Base-by-base conservation (phyloP, 2,329 filamentous ascomycete species). In the Colletotrichum sp. region DNA sequence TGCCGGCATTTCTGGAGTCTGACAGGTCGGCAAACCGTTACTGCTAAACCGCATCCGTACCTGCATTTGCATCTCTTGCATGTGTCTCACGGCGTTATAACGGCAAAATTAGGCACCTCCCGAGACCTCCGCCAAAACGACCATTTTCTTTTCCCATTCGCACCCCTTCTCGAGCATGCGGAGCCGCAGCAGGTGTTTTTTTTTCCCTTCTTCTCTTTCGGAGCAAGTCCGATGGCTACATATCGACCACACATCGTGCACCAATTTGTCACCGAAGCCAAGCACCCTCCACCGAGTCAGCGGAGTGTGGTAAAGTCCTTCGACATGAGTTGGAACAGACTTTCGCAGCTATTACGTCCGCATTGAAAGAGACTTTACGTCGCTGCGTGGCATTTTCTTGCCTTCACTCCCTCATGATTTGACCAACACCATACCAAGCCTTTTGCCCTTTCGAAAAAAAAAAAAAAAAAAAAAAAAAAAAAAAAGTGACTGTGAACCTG, bases 91-190 rank as follows among this genome's bases (percentile, higher is more conserved):
- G 62, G 69, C 62, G 55, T 68, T 64, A 68, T 48, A 34, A 32
- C 73, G 73, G 69, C 62, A 73, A 66, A 71, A 64, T 64, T 61
- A 67, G 62, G 73, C 64, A 36, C 32, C 39, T 72, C 62, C 69
- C 62, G 69, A 72, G 39, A 75, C 69, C 30, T 55, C 43, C 71
- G 32, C 28, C 15, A 2, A 18, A 52, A 13, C 28, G 22, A 18
- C 4, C 10, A 9, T 60, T 60, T 32, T 60, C 16, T 43, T 55
- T 56, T n/a, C 25, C 16, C 22, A 1, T 25, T 66, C 22, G 32
- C 15, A 15, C 27, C 30, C 22, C 43, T 34, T 55, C 64, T 66
- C 61, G 8, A 43, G 6, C 1, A 48, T 43, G 36, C 13, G 15
- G 22, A 18, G 32, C 16, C n/a, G 15, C 16, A 16, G 22, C 27